Conservation (phyloP, 148 eudicot species). For the Silene uniflora region DNA sequence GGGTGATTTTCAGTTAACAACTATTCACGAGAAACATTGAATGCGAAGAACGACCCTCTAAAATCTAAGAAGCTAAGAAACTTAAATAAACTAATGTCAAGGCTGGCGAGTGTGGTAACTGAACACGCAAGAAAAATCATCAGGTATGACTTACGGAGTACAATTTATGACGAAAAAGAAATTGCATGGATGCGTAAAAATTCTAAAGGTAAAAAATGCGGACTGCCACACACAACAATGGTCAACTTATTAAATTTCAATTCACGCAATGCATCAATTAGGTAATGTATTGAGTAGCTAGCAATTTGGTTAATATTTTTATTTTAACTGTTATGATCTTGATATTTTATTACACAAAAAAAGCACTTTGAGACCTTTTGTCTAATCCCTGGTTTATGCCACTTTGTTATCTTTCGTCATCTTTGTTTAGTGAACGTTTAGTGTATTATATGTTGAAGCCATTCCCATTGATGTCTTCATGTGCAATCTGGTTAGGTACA, state of each 20-base stretch:
- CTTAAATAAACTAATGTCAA: too few relatives aligned
- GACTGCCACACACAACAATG: not conserved
- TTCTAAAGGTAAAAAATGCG: too few relatives aligned
- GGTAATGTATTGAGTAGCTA: not conserved
- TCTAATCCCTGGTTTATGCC: not conserved
- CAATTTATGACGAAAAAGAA: too few relatives aligned
- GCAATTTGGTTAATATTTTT: not conserved
- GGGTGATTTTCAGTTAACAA: too few relatives aligned
- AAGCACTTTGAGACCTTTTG: not conserved
- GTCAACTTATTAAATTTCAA: not conserved
- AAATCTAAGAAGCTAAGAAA: too few relatives aligned
- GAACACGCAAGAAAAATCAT: too few relatives aligned
- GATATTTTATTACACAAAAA: not conserved
- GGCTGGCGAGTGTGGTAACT: too few relatives aligned
- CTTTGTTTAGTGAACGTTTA: not conserved
- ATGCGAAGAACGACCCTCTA: too few relatives aligned
- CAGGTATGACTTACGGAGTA: too few relatives aligned
- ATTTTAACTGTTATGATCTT: not conserved
- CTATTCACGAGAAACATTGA: too few relatives aligned
- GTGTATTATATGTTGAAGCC: not conserved
- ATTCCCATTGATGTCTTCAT: conserved; percentile 18
- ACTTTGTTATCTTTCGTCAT: not conserved
- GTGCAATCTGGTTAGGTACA: conserved; percentile 53
- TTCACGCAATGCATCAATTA: not conserved
- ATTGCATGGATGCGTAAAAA: too few relatives aligned